Evolutionary conservation across 257 asterid genomes (phyloP), one percentile per base, ranked within the genome.

Genomic region (Solanum gracilifrons): DNA sequence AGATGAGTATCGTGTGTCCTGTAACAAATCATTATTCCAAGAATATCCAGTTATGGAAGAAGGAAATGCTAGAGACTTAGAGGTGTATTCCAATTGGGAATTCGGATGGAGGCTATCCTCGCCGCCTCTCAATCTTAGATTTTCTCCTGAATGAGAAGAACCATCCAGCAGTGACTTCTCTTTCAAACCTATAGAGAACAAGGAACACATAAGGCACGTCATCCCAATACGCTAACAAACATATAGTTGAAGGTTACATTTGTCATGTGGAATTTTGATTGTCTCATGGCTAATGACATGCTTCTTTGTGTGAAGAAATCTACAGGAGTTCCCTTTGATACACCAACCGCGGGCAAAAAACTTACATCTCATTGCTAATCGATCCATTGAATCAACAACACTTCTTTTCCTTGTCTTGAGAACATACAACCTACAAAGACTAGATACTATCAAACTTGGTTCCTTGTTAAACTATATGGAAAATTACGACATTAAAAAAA

Each of bases 281-380:
- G 62, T 51, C n/a, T 51, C 9, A 2, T 51, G 62, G 62, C 62
- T 51, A 51, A 10, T 46, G 55, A 46, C 75, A 85, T 31, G 39
- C 74, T 88, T 90, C 85, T 82, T 94, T 80, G 89, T 69, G 88
- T 97, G 99, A 90, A 95, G 95, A 91, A 95, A 97, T 87, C 92
- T 93, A 91, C 97, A 96, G 5, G 96, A 90, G 35, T 82, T 93
- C 82, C 98, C 98, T 91, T 90, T 93, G 88, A 95, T 92, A 90
- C 99, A 97, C 98, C 99, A 97, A 48, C 99, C 99, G 89, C 91
- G 92, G 82, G 96, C 90, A 86, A 94, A 92, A 89, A 91, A 97
- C 20, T 92, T 93, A 85, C 99, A 97, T 43, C 88, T 87, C 86
- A 92, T 91, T 89, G 91, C 95, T 51, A 87, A 86, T 41, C 84